Base-by-base conservation (phyloP, 192 early-diverging fungal species). In the Lunasporangiospora selenospora region DNA sequence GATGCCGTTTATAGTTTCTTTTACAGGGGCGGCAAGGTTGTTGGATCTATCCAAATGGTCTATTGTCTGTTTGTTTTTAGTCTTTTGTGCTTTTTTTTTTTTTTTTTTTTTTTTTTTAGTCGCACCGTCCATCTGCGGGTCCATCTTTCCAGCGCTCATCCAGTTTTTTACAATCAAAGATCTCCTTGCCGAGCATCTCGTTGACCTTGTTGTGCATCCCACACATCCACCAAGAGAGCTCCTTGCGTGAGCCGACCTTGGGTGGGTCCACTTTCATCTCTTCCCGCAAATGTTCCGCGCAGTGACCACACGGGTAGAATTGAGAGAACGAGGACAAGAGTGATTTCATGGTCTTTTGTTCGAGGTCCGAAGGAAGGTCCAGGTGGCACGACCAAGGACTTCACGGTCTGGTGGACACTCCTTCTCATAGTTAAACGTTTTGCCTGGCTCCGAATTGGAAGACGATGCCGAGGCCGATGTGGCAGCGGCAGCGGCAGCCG, bases 131-230 rank as follows among this genome's bases (percentile, higher is more conserved):
- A 75, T 93, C 84, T 7, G 70, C 75, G 6, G 91, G 91, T 2
- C 91, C 91, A 67, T 88, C 88, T 41, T 80, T 83, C 97, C 97
- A 99, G 31, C 97, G 78, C 75, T 99, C 96, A 78, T 92, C 91
- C 6, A 97, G 86, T 75, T 93, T 95, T 23, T 85, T 76, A 78
- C 97, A 99, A 78, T 99, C 96, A 85, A 99, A 99, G 37, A 79
- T 71, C 3, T 85, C 84, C 75, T 99, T 98, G 15, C 92, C 95
- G 44, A 93, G 75, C 61, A 90, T 80, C 48, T 83, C 86, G 69
- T 99, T 99, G 33, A 98, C 96, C 67, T 94, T 89, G 78, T 99
- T 99, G 78, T 99, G 97, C 51, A 93, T 85, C 45, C 88, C 80
- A 78, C 97, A 99, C 55, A 99, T 80, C 96, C 96, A 99, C 67